A percentile compares a stretch with the other conserved stretches of the same genome.
Evolutionary conservation across 2,329 filamentous ascomycete species (phyloP).

Genomic region (Harringtonia aguacate): DNA sequence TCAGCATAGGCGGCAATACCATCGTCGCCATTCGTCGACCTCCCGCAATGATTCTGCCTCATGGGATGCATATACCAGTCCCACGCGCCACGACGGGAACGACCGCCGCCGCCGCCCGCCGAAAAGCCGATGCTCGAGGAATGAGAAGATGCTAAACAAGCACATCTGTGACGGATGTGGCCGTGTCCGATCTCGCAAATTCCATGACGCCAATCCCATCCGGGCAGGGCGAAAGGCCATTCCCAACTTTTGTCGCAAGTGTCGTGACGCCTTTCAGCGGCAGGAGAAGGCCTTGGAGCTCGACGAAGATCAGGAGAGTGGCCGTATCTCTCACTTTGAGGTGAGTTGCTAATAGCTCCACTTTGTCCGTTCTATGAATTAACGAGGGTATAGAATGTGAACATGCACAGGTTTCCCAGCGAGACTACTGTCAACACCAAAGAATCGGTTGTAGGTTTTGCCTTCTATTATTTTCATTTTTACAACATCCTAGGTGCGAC

Average conservation of each 20-base stretch:
- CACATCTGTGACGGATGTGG: conserved; percentile 34
- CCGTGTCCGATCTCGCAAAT: conserved; percentile 26
- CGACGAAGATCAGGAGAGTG: neutral
- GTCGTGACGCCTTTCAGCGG: conserved; percentile 12
- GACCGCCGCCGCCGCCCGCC: neutral
- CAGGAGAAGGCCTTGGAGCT: conserved; percentile 3
- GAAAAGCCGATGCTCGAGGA: too few relatives aligned
- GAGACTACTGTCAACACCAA: neutral
- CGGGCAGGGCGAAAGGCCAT: conserved; percentile 18
- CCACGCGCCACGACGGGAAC: neutral
- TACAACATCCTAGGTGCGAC: neutral
- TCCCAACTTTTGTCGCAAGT: conserved; percentile 24
- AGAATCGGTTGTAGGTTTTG: neutral
- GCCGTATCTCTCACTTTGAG: neutral
- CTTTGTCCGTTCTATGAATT: too few relatives aligned
- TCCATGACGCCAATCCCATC: conserved; percentile 24
- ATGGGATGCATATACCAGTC: neutral
- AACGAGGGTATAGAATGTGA: neutral
- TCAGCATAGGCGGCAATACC: too few relatives aligned
- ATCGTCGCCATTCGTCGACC: too few relatives aligned
- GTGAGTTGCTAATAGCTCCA: too few relatives aligned
- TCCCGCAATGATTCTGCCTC: too few relatives aligned
- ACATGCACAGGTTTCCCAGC: neutral
- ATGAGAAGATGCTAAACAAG: conserved; percentile 1
- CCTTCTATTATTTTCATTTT: neutral